phyloP scores from a whole-genome alignment of 768 basidiomycete species.

The Dacryopinax primogenitus region DNA sequence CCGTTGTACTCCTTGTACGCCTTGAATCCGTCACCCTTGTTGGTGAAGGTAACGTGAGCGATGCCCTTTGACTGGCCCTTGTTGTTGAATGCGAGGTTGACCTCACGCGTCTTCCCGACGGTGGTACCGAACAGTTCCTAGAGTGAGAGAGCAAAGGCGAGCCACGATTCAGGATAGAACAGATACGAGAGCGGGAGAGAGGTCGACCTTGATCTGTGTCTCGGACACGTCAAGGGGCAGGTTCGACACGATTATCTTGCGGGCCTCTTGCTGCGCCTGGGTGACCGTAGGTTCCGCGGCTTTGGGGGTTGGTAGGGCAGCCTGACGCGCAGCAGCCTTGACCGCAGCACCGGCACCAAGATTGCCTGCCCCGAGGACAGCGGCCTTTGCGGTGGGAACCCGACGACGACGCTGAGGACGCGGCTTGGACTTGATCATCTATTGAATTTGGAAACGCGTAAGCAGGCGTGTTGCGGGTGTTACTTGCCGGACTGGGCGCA shows the following conservation, averaged over 20 bases:
- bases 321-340: constrained; percentile 16
- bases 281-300: constrained; percentile 19
- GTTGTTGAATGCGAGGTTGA: constrained; percentile 74
- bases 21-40: constrained; percentile 79
- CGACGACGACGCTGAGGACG: constrained; percentile 32
- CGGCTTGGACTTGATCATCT: constrained; percentile 10
- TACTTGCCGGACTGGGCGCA: constrained; percentile 27
- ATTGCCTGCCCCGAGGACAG: constrained; percentile 27
- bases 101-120: constrained; percentile 72
- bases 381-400: constrained; percentile 31
- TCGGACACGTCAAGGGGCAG: constrained; percentile 90
- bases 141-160: constrained; percentile 12
- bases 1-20: constrained; percentile 93
- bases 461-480: constrained; percentile 23
- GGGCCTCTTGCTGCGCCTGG: constrained; percentile 32
- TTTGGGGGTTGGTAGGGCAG: constrained; percentile 30
- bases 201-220: constrained; percentile 71
- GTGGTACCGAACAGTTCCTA: constrained; percentile 90
- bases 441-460: constrained; percentile 13
- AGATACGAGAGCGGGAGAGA: background rate
- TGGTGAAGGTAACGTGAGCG: constrained; percentile 73
- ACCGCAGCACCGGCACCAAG: constrained; percentile 26
- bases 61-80: constrained; percentile 81
- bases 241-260: constrained; percentile 94
- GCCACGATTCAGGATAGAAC: background rate